A percentile compares a stretch with the other conserved stretches of the same genome.
phyloP scores from a whole-genome alignment of 139 green algal species.

The Chlorella vulgaris region DNA sequence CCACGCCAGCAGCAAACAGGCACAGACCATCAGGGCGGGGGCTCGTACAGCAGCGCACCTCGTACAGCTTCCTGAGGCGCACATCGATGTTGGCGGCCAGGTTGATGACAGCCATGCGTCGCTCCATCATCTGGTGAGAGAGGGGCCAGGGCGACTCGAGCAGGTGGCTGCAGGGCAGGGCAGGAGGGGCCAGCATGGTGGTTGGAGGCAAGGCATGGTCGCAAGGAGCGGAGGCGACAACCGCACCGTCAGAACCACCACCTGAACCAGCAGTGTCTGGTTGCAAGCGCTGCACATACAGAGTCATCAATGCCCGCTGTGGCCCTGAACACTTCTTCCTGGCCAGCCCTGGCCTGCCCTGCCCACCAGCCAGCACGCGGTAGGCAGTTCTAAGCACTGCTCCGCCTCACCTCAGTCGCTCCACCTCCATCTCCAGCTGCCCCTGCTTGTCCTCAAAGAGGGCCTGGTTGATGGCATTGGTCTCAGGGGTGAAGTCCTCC shows the following conservation, averaged over 20 bases:
- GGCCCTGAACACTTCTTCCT: no score
- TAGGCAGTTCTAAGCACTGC: background rate
- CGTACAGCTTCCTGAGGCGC: constrained; percentile 79
- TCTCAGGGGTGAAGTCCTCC: constrained; percentile 69
- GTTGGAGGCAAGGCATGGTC: background rate
- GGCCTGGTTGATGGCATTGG: constrained; percentile 80
- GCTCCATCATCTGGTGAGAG: constrained; percentile 21
- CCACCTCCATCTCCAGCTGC: constrained; percentile 55
- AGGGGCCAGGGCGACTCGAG: constrained; percentile 40
- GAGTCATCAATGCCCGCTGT: no score
- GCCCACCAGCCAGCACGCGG: background rate
- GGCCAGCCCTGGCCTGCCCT: no score
- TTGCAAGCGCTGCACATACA: no score
- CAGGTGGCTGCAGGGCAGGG: constrained; percentile 43
- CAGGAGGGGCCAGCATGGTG: background rate
- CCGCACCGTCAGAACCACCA: no score
- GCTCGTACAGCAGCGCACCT: no score
- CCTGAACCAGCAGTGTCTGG: no score
- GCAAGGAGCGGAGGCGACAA: background rate
- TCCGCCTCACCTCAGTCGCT: constrained; percentile 52
- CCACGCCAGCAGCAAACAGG: no score
- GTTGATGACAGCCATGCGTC: constrained; percentile 79
- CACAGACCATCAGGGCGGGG: no score
- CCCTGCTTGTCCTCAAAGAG: constrained; percentile 92
- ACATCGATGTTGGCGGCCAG: constrained; percentile 63